A percentile compares a stretch with the other conserved stretches of the same genome.
Conservation (phyloP, 768 basidiomycete genomes). For the Heimioporus sp. region DNA sequence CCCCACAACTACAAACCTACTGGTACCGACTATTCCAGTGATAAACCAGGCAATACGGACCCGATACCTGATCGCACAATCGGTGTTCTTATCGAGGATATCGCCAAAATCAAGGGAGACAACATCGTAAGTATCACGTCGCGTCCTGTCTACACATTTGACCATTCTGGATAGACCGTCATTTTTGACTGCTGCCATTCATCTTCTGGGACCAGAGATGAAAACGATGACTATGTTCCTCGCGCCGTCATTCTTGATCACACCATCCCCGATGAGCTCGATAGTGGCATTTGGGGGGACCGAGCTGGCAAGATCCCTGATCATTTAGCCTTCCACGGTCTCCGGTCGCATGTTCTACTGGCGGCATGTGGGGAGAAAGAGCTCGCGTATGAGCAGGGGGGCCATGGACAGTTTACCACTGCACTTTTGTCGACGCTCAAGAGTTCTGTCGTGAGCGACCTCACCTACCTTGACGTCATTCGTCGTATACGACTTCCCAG, state of each 20-base stretch:
- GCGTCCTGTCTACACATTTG: background rate
- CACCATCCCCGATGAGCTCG: conserved; percentile 16
- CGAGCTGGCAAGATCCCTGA: conserved; percentile 11
- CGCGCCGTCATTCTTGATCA: conserved; percentile 6
- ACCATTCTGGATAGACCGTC: conserved; percentile 32
- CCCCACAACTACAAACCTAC: conserved; percentile 31
- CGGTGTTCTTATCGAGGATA: conserved; percentile 33
- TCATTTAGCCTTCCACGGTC: conserved; percentile 26
- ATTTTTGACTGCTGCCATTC: conserved; percentile 49
- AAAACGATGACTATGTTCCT: conserved; percentile 1
- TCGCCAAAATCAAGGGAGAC: conserved; percentile 39
- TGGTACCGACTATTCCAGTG: conserved; percentile 11
- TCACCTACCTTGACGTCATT: conserved; percentile 27
- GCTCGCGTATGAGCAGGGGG: conserved; percentile 25
- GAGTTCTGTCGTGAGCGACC: background rate
- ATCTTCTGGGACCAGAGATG: conserved; percentile 32
- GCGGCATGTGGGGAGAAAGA: conserved; percentile 42
- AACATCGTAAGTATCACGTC: conserved; percentile 37
- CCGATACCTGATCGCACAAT: conserved; percentile 47
- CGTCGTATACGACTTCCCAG: conserved; percentile 11
- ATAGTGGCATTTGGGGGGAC: conserved; percentile 22
- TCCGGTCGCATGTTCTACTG: conserved; percentile 40
- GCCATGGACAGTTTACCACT: conserved; percentile 25
- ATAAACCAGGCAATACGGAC: conserved; percentile 16
- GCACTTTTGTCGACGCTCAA: conserved; percentile 19